Base-by-base conservation (phyloP, 768 basidiomycete genomes). In the Mycena rosella region DNA sequence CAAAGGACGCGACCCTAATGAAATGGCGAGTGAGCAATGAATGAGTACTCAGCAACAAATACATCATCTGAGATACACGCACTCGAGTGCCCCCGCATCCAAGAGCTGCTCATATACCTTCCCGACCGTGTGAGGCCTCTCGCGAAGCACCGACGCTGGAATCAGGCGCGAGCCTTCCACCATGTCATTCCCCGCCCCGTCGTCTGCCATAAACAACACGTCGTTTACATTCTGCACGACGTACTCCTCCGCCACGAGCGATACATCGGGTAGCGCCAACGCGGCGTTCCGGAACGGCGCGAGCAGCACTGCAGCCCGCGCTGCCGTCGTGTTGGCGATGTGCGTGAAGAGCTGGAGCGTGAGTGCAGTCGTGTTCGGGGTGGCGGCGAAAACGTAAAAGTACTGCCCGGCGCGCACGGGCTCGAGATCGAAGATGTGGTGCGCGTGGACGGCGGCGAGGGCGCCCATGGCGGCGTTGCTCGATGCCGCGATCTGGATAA, bases 381-480 rank as follows among this genome's bases (percentile, higher is more conserved):
- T 49, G 1, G 30, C 30, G 47, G 63, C 24, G 3, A 60, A 63
- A 2, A 75, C 44, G 42, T 56, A 75, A 60, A 78, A 74, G 54
- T 80, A 81, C 63, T 78, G 79, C 7, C 75, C 77, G 11, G 73
- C 73, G 29, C 65, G 72, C 10, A 75, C 48, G n/a, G 72, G 29
- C 62, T 81, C 80, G 70, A 76, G 75, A 51, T 79, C 78, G 56
- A 77, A 79, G 32, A 81, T 79, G 48, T 82, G 82, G 74, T 40
- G n/a, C n/a, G n/a, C n/a, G n/a, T n/a, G n/a, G n/a, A n/a, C n/a
- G n/a, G n/a, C n/a, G n/a, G n/a, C n/a, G n/a, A n/a, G n/a, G n/a
- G n/a, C n/a, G n/a, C n/a, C n/a, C n/a, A n/a, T n/a, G n/a, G n/a
- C n/a, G n/a, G n/a, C n/a, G n/a, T n/a, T n/a, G n/a, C n/a, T n/a